Conservation (phyloP, 2,329 filamentous ascomycete genomes). For the Capronia coronata region DNA sequence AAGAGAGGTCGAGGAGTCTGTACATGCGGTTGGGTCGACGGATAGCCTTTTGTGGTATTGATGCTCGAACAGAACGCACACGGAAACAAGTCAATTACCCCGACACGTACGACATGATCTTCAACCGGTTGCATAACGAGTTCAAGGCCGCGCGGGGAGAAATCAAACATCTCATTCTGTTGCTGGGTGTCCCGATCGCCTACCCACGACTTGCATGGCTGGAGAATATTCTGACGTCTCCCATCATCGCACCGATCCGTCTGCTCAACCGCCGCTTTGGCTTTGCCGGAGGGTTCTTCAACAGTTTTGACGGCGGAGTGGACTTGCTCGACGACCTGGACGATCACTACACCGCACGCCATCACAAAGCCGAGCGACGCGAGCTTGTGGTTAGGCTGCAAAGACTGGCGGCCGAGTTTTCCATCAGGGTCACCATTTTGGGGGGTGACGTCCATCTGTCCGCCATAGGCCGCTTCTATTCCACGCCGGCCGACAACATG, state of each 20-base stretch:
- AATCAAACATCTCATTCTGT: constrained; percentile 57
- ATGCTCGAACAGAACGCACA: constrained; percentile 66
- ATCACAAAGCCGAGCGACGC: constrained; percentile 83
- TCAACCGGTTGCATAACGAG: constrained; percentile 49
- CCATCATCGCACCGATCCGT: constrained; percentile 79
- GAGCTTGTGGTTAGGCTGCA: constrained; percentile 63
- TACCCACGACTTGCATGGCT: constrained; percentile 81
- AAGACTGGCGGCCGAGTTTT: constrained; percentile 49
- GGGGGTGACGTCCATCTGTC: constrained; percentile 56
- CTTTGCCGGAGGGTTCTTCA: constrained; percentile 77
- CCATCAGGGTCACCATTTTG: constrained; percentile 55
- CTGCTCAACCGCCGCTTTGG: constrained; percentile 88
- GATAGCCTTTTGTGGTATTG: constrained; percentile 56
- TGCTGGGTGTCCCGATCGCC: constrained; percentile 66
- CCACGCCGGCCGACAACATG: constrained; percentile 51
- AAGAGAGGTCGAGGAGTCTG: constrained; percentile 54
- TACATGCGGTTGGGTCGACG: constrained; percentile 60
- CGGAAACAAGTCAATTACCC: constrained; percentile 87
- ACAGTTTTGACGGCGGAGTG: constrained; percentile 77
- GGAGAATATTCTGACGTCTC: constrained; percentile 83
- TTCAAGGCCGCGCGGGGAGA: constrained; percentile 46
- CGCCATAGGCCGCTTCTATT: constrained; percentile 59
- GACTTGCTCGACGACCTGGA: constrained; percentile 61
- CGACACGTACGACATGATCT: constrained; percentile 57
- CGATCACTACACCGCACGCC: constrained; percentile 76